These are phyloP conservation scores for Pyrenophora graminea DNA, from an alignment of 2,329 filamentous ascomycete genomes.

Conservation along the genomic window DNA sequence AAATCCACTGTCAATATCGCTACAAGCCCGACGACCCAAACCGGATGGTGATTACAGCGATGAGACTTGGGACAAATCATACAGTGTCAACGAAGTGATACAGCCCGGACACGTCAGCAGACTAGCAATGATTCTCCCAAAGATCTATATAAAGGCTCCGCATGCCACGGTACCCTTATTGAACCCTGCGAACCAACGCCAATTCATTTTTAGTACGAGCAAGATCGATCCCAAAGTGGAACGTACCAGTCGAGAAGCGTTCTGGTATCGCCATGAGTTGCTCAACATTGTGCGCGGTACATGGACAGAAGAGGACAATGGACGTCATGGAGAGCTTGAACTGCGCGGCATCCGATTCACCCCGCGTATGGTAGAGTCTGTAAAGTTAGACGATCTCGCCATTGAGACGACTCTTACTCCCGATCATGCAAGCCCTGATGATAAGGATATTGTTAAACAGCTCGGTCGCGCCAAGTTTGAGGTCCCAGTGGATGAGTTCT, in stretches of 20 bases:
- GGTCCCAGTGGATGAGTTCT: slow-evolving; percentile 64
- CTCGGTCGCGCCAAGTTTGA: slow-evolving; percentile 53
- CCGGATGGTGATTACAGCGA: slow-evolving; percentile 6
- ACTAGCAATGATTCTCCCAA: slow-evolving; percentile 74
- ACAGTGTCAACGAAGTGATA: slow-evolving; percentile 50
- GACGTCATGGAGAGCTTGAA: slow-evolving; percentile 71
- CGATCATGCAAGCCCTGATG: slow-evolving; percentile 17
- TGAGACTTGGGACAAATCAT: slow-evolving; percentile 16
- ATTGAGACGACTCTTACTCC: slow-evolving; percentile 59
- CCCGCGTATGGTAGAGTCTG: slow-evolving; percentile 77
- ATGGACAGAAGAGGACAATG: slow-evolving; percentile 66
- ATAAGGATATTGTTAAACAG: slow-evolving; percentile 35
- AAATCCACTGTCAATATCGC: slow-evolving; percentile 69
- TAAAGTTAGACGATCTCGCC: slow-evolving; percentile 76
- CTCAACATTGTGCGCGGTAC: slow-evolving; percentile 70
- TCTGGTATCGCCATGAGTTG: slow-evolving; percentile 88
- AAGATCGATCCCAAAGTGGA: slow-evolving; percentile 81
- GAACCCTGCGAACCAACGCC: slow-evolving; percentile 80
- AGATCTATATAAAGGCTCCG: slow-evolving; percentile 76
- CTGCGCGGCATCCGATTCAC: slow-evolving; percentile 75
- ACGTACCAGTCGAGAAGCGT: slow-evolving; percentile 75
- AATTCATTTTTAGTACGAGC: slow-evolving; percentile 84
- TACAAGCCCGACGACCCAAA: slow-evolving; percentile 53
- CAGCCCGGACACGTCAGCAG: slow-evolving; percentile 69
- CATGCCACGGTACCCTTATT: slow-evolving; percentile 78